A percentile compares a stretch with the other conserved stretches of the same genome.
These are phyloP conservation scores for Hyparrhenia diplandra DNA, from an alignment of 176 grass and related monocot species.

Conservation along the genomic window DNA sequence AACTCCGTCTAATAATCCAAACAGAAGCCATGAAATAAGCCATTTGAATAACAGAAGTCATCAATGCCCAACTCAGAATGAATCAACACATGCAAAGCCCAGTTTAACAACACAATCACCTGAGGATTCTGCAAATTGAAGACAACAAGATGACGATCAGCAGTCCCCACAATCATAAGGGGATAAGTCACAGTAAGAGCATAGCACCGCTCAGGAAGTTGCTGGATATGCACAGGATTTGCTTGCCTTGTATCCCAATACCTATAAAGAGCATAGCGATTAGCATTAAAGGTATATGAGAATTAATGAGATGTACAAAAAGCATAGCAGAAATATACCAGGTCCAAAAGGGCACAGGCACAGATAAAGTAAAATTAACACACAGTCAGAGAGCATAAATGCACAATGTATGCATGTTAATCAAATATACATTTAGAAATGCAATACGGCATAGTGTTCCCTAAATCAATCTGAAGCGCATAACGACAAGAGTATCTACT, in stretches of 20 bases:
- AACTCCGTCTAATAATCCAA: slow-evolving; percentile 65
- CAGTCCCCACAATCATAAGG: slow-evolving; percentile 95
- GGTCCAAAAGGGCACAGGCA: not conserved
- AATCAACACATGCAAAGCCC: not conserved
- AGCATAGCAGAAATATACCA: not conserved
- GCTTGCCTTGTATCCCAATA: slow-evolving; percentile 94
- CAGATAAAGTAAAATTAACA: not conserved
- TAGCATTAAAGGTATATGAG: not conserved
- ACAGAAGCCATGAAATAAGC: slow-evolving; percentile 1
- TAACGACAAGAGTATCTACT: not conserved
- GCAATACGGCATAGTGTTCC: not conserved
- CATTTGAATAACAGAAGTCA: not conserved
- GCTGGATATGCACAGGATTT: slow-evolving; percentile 85
- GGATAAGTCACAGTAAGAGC: slow-evolving; percentile 85
- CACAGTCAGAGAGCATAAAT: not conserved
- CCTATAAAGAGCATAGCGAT: slow-evolving; percentile 29
- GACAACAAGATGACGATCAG: slow-evolving; percentile 78
- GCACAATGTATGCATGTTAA: not conserved
- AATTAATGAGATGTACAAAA: not conserved
- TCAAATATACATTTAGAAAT: not conserved
- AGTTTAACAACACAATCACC: slow-evolving; percentile 33
- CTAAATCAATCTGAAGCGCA: not conserved
- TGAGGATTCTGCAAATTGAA: slow-evolving; percentile 96
- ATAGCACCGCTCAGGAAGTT: slow-evolving; percentile 79
- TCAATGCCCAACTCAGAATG: not conserved